phyloP scores from a whole-genome alignment of 2,329 filamentous ascomycete species.

The Colletotrichum cuscutae region DNA sequence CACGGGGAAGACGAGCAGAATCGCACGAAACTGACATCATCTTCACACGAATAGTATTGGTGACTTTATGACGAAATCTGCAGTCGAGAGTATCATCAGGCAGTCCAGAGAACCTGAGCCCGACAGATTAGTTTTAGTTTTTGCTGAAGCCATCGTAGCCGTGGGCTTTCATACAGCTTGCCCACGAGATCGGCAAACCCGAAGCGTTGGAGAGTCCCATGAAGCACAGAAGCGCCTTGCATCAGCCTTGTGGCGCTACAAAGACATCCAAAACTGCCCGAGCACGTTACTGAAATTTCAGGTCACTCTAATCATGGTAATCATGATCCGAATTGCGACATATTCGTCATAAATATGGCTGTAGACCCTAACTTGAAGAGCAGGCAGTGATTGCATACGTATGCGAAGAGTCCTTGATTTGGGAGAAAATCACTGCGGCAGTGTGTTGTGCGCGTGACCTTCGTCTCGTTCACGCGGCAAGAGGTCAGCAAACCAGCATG shows the following conservation, averaged over 20 bases:
- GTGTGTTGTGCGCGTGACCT: conserved; percentile 28
- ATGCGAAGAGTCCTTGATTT: conserved; percentile 10
- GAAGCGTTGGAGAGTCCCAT: not conserved
- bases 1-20: no score
- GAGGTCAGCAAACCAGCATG: conserved; percentile 8
- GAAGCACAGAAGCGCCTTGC: conserved; percentile 3
- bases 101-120: conserved; percentile 2
- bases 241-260: not conserved
- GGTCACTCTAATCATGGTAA: conserved; percentile 1
- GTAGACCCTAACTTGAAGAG: not conserved
- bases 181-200: not conserved
- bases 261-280: not conserved
- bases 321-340: not conserved
- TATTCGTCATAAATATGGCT: not conserved
- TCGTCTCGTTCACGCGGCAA: conserved; percentile 20
- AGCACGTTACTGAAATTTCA: conserved; percentile 21
- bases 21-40: not conserved
- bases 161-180: conserved; percentile 9
- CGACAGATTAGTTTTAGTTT: not conserved
- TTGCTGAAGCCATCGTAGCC: conserved; percentile 7
- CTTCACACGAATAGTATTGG: not conserved
- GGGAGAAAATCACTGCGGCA: conserved; percentile 25
- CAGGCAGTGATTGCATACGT: conserved; percentile 20
- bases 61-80: conserved; percentile 13
- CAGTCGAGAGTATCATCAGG: conserved; percentile 3